Conservation (phyloP, 768 basidiomycete species). For the Rhizopogon rudus region DNA sequence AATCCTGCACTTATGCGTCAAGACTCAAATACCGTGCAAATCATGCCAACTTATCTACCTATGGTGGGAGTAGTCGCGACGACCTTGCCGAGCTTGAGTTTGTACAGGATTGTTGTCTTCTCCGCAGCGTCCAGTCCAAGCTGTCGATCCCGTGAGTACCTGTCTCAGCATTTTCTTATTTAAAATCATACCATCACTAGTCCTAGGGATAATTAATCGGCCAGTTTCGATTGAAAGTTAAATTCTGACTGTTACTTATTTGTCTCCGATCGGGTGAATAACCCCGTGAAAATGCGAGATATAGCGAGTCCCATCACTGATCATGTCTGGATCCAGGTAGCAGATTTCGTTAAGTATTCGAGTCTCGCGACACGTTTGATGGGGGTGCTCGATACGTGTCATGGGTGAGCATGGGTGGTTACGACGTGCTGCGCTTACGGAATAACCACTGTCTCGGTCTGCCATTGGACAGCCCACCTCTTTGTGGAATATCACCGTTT, state of each 20-base stretch:
- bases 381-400: neutral
- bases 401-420: neutral
- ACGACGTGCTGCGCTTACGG: neutral
- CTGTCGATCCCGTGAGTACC: slow-evolving; percentile 20
- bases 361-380: neutral
- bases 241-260: neutral
- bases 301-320: neutral
- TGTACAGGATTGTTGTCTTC: slow-evolving; percentile 98
- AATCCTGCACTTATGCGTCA: slow-evolving; percentile 47
- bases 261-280: neutral
- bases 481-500: too few relatives aligned
- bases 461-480: too few relatives aligned
- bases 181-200: neutral
- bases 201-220: neutral
- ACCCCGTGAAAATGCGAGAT: neutral
- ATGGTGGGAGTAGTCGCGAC: slow-evolving; percentile 96
- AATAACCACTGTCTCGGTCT: neutral
- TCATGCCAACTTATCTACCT: slow-evolving; percentile 34
- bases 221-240: neutral
- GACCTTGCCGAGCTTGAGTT: slow-evolving; percentile 96
- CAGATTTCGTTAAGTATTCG: neutral
- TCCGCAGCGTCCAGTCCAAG: slow-evolving; percentile 95
- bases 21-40: neutral
- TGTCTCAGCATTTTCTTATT: neutral
- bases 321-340: neutral